Percentiles rank a stretch among this genome's conserved stretches.
These are phyloP conservation scores for Leishmania turanica DNA, from an alignment of 208 protist species.

Conservation along the genomic window DNA sequence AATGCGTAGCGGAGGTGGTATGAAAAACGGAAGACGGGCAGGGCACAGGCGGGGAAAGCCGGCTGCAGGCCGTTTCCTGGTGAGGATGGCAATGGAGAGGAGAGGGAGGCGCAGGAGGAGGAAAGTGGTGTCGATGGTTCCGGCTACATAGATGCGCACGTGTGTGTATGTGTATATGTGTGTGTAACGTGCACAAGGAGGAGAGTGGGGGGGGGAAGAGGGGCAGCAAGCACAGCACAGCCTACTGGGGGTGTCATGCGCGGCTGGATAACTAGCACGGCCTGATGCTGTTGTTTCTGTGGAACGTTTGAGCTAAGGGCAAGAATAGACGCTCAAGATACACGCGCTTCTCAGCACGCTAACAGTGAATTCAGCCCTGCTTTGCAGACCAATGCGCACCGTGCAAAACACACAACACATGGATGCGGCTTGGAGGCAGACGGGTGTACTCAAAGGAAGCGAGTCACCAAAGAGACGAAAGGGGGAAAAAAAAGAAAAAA, in stretches of 20 bases:
- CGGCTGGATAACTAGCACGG: not conserved
- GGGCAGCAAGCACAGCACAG: not conserved
- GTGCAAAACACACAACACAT: not conserved
- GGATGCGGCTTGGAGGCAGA: not conserved
- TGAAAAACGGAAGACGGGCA: no score
- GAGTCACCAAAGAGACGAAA: not conserved
- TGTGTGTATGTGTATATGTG: not conserved
- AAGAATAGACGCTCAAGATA: not conserved
- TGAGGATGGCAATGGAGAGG: not conserved
- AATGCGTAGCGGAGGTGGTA: no score
- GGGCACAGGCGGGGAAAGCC: no score
- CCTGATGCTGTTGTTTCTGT: not conserved
- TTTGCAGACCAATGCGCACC: not conserved
- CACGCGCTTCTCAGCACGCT: not conserved
- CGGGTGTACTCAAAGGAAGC: not conserved
- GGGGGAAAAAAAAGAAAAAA: not conserved
- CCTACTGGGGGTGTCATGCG: not conserved
- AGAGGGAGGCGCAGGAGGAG: constrained; percentile 6
- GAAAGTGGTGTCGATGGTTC: no score
- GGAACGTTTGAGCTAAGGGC: not conserved
- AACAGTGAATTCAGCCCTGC: not conserved
- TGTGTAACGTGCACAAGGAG: not conserved
- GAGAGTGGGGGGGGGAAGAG: not conserved
- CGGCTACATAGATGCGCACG: not conserved
- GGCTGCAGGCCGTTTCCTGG: no score